A percentile compares a stretch with the other conserved stretches of the same genome.
Conservation (phyloP, 75 land plant species). For the Pseudotsuga menziesii region DNA sequence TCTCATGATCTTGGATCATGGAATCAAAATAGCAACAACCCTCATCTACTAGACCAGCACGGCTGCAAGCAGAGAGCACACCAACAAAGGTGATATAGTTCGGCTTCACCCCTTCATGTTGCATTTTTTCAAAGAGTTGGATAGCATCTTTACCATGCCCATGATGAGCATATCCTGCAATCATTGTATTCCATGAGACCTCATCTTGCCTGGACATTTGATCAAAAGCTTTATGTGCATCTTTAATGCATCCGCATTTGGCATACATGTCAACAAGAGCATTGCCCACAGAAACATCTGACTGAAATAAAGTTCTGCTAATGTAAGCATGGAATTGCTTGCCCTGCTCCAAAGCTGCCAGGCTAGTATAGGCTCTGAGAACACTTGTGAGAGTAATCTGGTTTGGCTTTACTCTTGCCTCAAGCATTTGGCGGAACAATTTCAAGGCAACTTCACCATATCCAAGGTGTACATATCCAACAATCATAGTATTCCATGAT, state of each 20-base stretch:
- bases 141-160: slow-evolving; percentile 20
- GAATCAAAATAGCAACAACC: slow-evolving; percentile 5
- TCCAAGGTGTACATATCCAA: slow-evolving; percentile 17
- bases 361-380: slow-evolving; percentile 31
- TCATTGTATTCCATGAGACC: slow-evolving; percentile 50
- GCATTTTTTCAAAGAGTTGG: slow-evolving; percentile 16
- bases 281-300: slow-evolving; percentile 30
- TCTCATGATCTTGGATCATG: background rate
- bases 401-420: slow-evolving; percentile 23
- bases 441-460: slow-evolving; percentile 12
- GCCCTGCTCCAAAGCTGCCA: slow-evolving; percentile 43
- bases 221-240: slow-evolving; percentile 28
- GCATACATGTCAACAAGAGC: slow-evolving; percentile 64
- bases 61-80: slow-evolving; percentile 18
- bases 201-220: slow-evolving; percentile 12
- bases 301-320: slow-evolving; percentile 23
- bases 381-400: slow-evolving; percentile 39
- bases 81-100: slow-evolving; percentile 9
- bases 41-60: background rate
- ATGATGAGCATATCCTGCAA: slow-evolving; percentile 43
- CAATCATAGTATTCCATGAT: slow-evolving; percentile 20
- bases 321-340: slow-evolving; percentile 35
- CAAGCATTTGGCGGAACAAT: slow-evolving; percentile 33
- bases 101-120: background rate
- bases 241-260: slow-evolving; percentile 47